Base-by-base conservation (phyloP, 306 rosid genomes). In the Myrica gale region DNA sequence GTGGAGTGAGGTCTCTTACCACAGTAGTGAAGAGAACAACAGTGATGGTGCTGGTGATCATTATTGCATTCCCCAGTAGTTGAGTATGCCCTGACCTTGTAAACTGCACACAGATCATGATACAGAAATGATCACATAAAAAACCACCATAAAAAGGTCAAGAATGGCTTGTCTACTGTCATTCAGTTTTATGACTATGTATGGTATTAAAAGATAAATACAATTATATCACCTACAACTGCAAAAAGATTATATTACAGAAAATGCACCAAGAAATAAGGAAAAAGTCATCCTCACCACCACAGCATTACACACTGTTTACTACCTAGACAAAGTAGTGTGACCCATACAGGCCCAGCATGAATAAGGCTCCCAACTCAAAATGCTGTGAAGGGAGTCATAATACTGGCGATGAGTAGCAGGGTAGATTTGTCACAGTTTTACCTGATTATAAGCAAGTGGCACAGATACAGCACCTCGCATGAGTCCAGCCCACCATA, bases 401-500 rank as follows among this genome's bases (percentile, higher is more conserved):
- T 17, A 41, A 39, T 48, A 41, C 13, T 3, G 16, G 70, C 8
- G 46, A 17, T 65, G 26, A 42, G 48, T 41, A 41, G 13, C 15
- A 65, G 11, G 8, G 50, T 17, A 41, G 16, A 63, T 48, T 41
- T 41, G 47, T 63, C 48, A 12, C 69, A 41, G 15, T 43, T 23
- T 54, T 88, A 88, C 92, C 90, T 85, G 81, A 23, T 80, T 80
- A 74, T 86, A 88, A 70, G 90, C 92, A 58, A 88, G 88, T 43
- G 92, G 90, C 79, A 88, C 73, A 37, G 92, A 88, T 54, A 88
- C 90, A 50, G 92, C 92, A 26, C 92, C 92, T 41, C 92, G 87
- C 85, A 86, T 86, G 53, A 88, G 88, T 67, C 92, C 92, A 45
- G 90, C 88, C 92, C 92, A 88, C 91, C 89, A 89, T 65, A 89